A percentile compares a stretch with the other conserved stretches of the same genome.
These are phyloP conservation scores for Nicotiana tabacum DNA, from an alignment of 257 asterid genomes.

Conservation along the genomic window DNA sequence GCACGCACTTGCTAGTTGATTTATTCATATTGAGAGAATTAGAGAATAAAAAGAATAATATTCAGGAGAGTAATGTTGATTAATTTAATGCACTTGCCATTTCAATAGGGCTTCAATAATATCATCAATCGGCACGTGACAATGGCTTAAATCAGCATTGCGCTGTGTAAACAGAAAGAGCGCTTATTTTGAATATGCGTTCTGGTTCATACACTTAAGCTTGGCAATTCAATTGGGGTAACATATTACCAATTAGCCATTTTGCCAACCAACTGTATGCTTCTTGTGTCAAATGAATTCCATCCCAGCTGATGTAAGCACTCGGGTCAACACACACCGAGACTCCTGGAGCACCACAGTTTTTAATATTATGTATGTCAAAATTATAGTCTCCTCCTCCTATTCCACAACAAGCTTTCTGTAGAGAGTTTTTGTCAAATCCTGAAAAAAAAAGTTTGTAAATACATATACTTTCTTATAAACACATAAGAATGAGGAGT, in stretches of 20 bases:
- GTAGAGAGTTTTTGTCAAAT: slow-evolving; percentile 4
- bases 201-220: background rate
- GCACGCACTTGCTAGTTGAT: no score
- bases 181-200: no score
- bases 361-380: background rate
- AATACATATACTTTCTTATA: background rate
- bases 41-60: no score
- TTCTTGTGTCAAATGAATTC: slow-evolving; percentile 20
- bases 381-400: slow-evolving; percentile 28
- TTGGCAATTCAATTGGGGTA: background rate
- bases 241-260: background rate
- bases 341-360: slow-evolving; percentile 15
- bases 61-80: no score
- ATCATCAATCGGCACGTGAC: no score
- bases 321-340: slow-evolving; percentile 9
- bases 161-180: no score
- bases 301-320: slow-evolving; percentile 25
- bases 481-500: no score
- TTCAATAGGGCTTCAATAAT: no score
- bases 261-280: slow-evolving; percentile 15
- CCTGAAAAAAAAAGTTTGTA: slow-evolving; percentile 5
- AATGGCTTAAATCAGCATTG: no score
- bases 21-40: no score
- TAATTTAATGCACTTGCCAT: no score
- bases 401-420: slow-evolving; percentile 24